Evolutionary conservation across 1,139 yeast genomes (phyloP), one percentile per base, ranked within the genome.

Genomic region (Taphrina communis): DNA sequence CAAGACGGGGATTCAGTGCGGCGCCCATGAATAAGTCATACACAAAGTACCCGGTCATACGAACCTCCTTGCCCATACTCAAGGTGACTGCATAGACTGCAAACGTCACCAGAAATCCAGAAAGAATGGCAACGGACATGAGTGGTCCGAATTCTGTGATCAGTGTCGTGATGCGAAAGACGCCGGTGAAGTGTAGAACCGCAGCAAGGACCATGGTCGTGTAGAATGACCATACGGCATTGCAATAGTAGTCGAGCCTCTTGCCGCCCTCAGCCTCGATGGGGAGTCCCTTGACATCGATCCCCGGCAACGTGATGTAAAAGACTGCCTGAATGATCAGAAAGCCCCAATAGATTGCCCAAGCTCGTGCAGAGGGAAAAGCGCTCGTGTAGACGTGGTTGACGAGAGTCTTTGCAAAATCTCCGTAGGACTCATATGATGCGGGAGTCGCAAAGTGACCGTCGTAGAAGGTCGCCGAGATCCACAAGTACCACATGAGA

Each of bases 11-110:
- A 80, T 95, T 94, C 77, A 95, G 85, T 63, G 97, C 96, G 14
- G 97, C 97, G 55, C 99, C 99, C 96, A 94, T 88, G 81, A 94
- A 94, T 76, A 92, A 83, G 79, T 94, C 99, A 77, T 93, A 94
- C 73, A 93, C 79, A 75, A 85, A 88, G 79, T 89, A 91, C 17
- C 98, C 98, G 11, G 97, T 88, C 94, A 94, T 86, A 72, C 96
- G 83, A 76, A 90, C 94, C 79, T 86, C 89, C 57, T 90, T 77
- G 44, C 78, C 78, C 17, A 36, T 36, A 19, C 48, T 39, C 17
- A 69, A 21, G 69, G 80, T 77, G 61, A 71, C 61, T 72, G 91
- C 76, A 70, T 92, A 89, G 79, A 85, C 85, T 57, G 86, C 72
- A 78, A 93, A 89, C 9, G 97, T 84, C 76, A 90, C 85, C 2